Evolutionary conservation across 225 moss, liverwort and hornwort species (phyloP), one percentile per base, ranked within the genome.

Genomic region (Sphagnum contortum): DNA sequence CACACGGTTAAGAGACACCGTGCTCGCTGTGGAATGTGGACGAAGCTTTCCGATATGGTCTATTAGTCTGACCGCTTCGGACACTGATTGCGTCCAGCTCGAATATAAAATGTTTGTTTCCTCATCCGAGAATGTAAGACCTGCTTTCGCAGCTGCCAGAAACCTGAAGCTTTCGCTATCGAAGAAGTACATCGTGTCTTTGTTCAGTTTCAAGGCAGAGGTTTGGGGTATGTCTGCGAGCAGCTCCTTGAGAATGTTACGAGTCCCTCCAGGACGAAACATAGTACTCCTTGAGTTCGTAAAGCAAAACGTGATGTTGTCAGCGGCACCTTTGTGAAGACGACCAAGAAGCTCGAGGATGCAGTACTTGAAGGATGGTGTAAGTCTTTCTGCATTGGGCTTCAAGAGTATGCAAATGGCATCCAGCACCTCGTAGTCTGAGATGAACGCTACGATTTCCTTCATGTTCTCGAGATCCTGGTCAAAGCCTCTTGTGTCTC

Each of bases 401-500:
- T 73, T 54, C 2, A 82, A 68, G 8, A 73, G 14, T 7, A 71
- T 75, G 52, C 70, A 66, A 4, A 78, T 54, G 4, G 57, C 61
- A 48, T 70, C 51, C 29, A 29, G 29, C 29, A 29, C 29, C 3
- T 67, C 64, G 44, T 59, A 64, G 4, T 7, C 13, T 11, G 64
- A 64, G 2, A 74, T 61, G 47, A 4, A 65, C 13, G 59, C 14
- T 3, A 56, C 1, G 53, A 81, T 71, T 3, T 63, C 57, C 57
- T 71, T 68, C 11, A 75, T 61, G 55, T 79, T 75, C 58, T 69
- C 56, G 6, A 69, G 56, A 57, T 75, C 79, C 62, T 72, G 66
- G 2, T 69, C 75, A 12, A 57, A 61, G 5, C 75, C 79, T 50
- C 79, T 63, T 2, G 72, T 75, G 45, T 80, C 77, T 3, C 74